phyloP scores from a whole-genome alignment of 108 stramenopile species.

The Fistulifera pelliculosa region DNA sequence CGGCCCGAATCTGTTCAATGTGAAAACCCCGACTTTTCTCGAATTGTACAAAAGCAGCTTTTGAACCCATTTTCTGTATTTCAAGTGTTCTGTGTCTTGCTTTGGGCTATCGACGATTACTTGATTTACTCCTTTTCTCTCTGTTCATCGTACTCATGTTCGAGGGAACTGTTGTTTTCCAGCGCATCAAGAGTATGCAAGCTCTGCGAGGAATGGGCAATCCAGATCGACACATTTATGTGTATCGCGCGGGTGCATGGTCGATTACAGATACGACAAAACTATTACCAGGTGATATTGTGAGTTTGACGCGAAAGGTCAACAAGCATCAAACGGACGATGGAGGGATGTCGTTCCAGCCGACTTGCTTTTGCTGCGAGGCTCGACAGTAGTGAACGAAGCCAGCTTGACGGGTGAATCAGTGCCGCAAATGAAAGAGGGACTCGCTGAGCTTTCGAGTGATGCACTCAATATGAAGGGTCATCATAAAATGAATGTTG shows the following conservation, averaged over 20 bases:
- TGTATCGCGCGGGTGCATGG: constrained; percentile 73
- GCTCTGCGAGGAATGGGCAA: constrained; percentile 80
- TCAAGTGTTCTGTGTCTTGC: constrained; percentile 82
- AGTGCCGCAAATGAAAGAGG: constrained; percentile 98
- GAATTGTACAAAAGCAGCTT: constrained; percentile 92
- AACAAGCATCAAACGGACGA: constrained; percentile 43
- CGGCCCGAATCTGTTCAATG: constrained; percentile 83
- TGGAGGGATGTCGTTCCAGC: constrained; percentile 86
- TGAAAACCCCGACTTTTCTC: constrained; percentile 79
- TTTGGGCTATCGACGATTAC: constrained; percentile 96
- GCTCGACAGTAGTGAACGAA: constrained; percentile 91
- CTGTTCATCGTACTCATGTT: constrained; percentile 91
- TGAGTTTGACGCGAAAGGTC: constrained; percentile 67
- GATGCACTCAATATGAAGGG: constrained; percentile 64
- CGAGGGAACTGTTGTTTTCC: constrained; percentile 90
- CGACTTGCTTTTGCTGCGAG: constrained; percentile 84
- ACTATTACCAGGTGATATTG: constrained; percentile 90
- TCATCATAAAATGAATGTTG: constrained; percentile 84
- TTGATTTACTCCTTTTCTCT: constrained; percentile 90
- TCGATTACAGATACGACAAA: constrained; percentile 48
- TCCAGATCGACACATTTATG: constrained; percentile 52
- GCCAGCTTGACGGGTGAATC: constrained; percentile 92
- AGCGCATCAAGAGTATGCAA: constrained; percentile 55
- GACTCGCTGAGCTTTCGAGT: constrained; percentile 40
- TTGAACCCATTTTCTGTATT: constrained; percentile 90